Evolutionary conservation across 1,284 basidiomycete species (phyloP).

Genomic region (Neotropicomus parvogracilis): DNA sequence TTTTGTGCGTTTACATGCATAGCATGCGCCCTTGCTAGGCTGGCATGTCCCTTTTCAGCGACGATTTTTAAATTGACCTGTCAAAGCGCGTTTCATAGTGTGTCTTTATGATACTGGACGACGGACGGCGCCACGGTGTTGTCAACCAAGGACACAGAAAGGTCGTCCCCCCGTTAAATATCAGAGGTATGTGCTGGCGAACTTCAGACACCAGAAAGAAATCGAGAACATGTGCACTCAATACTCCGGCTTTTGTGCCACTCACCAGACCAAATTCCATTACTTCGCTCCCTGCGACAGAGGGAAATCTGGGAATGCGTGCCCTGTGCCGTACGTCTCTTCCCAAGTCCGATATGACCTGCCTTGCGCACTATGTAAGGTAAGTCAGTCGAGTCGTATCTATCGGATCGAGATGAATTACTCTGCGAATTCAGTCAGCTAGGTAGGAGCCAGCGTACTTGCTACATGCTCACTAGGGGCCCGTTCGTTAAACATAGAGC

Average conservation of each 20-base stretch:
- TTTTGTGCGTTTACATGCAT: neutral
- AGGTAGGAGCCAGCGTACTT: neutral
- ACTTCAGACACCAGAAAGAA: conserved; percentile 10
- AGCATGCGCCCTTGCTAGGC: neutral
- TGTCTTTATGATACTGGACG: conserved; percentile 9
- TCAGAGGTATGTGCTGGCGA: conserved; percentile 14
- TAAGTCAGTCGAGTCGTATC: neutral
- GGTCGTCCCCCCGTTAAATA: conserved; percentile 19
- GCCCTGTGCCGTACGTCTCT: neutral
- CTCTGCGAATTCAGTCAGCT: neutral
- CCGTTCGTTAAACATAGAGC: neutral
- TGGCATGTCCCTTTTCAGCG: neutral
- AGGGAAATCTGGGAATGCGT: neutral
- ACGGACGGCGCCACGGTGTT: conserved; percentile 15
- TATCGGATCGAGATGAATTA: neutral
- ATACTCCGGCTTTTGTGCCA: conserved; percentile 7
- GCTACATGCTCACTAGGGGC: neutral
- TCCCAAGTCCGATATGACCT: neutral
- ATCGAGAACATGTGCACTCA: conserved; percentile 20
- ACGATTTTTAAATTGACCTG: neutral
- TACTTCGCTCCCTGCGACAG: neutral
- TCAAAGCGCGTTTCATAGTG: conserved; percentile 6
- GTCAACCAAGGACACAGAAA: conserved; percentile 7
- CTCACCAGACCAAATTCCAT: conserved; percentile 9
- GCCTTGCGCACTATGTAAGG: conserved; percentile 18